Evolutionary conservation across 2,329 filamentous ascomycete species (phyloP), one percentile per base, ranked within the genome.

Genomic region (Trichoderma sp.): DNA sequence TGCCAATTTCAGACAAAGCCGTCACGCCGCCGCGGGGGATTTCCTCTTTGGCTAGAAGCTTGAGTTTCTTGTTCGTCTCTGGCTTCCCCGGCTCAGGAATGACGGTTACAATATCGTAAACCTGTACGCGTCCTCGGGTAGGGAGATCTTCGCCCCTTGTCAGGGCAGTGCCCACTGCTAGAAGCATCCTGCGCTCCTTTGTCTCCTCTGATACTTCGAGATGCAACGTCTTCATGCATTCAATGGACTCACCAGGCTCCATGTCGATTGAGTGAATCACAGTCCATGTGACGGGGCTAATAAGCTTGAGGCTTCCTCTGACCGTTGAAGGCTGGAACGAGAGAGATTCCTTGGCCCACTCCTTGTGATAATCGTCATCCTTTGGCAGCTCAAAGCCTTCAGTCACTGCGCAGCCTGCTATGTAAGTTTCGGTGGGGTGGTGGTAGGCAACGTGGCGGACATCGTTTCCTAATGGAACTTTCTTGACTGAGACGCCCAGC

Each of bases 21-120:
- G 95, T 97, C 29, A 99, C 93, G 4, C 93, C 93, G 11, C 96
- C 96, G 61, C 96, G 92, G n/a, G 88, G 87, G 31, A 98, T 94
- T 63, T 97, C 93, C 78, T 99, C 96, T 75, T 92, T 92, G 5
- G 93, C 92, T 19, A 97, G 86, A 4, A 96, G 86, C 77, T 97
- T 96, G 40, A 99, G 84, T 73, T 90, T 93, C 72, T 89, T 91
- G 78, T 94, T 92, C 1, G 92, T 97, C 78, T 97, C 94, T 0
- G 94, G 93, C 8, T 88, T 88, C 21, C 89, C 92, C 0, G 94
- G 94, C 72, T 97, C 91, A 0, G 96, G 95, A 0, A 97, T 95
- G 37, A 99, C 96, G 40, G 91, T 88, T 69, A 97, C 94, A 35
- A 99, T 88, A 76, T 97, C 94, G 76, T 96, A 97, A 59, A 98